These are phyloP conservation scores for Sporothrix inflata DNA, from an alignment of 2,329 filamentous ascomycete genomes.

Conservation along the genomic window DNA sequence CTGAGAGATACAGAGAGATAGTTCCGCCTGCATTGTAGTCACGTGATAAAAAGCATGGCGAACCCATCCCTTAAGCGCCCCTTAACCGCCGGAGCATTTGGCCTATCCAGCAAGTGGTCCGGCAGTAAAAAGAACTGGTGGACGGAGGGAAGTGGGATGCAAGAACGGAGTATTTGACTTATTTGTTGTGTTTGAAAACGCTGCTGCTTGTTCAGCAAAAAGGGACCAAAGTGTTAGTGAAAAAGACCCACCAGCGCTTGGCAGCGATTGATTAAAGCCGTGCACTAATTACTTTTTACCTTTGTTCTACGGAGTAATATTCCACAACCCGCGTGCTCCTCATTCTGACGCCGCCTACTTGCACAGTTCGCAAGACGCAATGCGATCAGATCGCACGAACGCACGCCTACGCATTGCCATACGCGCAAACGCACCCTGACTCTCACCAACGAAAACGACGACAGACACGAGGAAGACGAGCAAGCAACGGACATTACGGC, in stretches of 20 bases:
- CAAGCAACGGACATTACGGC: background rate
- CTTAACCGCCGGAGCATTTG: too few relatives aligned
- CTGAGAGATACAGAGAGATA: too few relatives aligned
- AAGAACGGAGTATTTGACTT: background rate
- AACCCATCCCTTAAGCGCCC: too few relatives aligned
- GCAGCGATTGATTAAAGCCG: conserved; percentile 21
- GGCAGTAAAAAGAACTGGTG: background rate
- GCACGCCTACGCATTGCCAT: background rate
- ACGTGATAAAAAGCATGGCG: too few relatives aligned
- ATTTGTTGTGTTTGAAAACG: background rate
- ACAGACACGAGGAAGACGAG: background rate
- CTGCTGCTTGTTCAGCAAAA: background rate
- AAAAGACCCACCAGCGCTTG: background rate
- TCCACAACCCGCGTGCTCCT: background rate
- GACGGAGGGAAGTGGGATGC: background rate
- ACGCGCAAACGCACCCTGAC: background rate
- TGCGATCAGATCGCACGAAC: background rate
- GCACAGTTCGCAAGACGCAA: background rate
- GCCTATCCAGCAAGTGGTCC: too few relatives aligned
- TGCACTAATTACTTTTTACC: background rate
- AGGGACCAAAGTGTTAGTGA: background rate
- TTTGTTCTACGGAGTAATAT: conserved; percentile 16
- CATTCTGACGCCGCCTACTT: background rate
- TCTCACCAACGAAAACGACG: background rate
- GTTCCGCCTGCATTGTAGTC: too few relatives aligned